These are phyloP conservation scores for Raffaelea ambrosiae DNA, from an alignment of 2,329 filamentous ascomycete species.

Conservation along the genomic window DNA sequence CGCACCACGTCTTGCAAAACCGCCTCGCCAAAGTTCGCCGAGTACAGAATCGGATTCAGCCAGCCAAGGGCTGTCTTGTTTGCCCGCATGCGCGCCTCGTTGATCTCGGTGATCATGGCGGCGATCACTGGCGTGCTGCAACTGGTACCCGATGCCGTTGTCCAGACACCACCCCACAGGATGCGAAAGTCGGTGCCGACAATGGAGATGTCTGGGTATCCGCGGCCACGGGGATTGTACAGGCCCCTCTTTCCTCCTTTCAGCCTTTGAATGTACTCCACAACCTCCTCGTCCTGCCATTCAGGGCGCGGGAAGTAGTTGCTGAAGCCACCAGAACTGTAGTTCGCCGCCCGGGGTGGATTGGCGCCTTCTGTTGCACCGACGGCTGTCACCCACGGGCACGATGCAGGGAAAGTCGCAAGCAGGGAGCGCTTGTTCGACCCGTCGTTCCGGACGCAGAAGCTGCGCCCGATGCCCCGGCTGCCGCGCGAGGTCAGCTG, in stretches of 20 bases:
- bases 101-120: constrained; percentile 44
- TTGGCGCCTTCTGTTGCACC: constrained; percentile 39
- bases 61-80: constrained; percentile 44
- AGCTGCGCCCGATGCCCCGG: constrained; percentile 34
- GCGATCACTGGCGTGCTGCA: constrained; percentile 47
- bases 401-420: constrained; percentile 56
- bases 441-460: constrained; percentile 52
- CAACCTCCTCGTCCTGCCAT: constrained; percentile 36
- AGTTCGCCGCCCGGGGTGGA: constrained; percentile 25
- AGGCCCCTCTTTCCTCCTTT: constrained; percentile 25
- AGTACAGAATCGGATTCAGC: constrained; percentile 42
- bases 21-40: constrained; percentile 20
- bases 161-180: constrained; percentile 19
- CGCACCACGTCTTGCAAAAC: constrained; percentile 32
- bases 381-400: constrained; percentile 60
- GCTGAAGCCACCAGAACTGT: constrained; percentile 44
- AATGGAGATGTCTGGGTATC: constrained; percentile 41
- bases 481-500: constrained; percentile 42
- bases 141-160: constrained; percentile 33
- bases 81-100: constrained; percentile 40
- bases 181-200: constrained; percentile 50
- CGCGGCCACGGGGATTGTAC: constrained; percentile 38
- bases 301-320: constrained; percentile 35
- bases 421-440: constrained; percentile 45
- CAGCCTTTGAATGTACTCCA: constrained; percentile 30